Percentiles rank a stretch among this genome's conserved stretches.
Evolutionary conservation across 306 rosid genomes (phyloP).

Genomic region (Medicago ruthenica): DNA sequence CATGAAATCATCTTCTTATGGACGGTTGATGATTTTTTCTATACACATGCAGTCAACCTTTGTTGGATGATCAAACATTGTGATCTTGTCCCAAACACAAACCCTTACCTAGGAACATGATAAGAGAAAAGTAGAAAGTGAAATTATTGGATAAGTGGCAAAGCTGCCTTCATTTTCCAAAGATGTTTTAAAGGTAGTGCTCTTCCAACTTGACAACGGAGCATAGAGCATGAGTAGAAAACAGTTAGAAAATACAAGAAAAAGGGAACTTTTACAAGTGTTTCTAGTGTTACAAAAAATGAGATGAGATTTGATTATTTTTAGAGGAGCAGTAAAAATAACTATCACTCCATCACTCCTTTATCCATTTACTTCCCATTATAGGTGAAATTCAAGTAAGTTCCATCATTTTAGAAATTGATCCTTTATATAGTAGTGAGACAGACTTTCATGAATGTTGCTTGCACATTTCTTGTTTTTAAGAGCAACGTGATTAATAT

Average conservation of each 20-base stretch:
- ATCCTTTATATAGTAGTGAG: no score
- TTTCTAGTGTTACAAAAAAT: slow-evolving; percentile 4
- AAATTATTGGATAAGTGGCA: slow-evolving; percentile 42
- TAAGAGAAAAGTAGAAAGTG: slow-evolving; percentile 39
- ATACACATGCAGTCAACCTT: slow-evolving; percentile 41
- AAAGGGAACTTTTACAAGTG: background rate
- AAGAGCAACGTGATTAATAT: no score
- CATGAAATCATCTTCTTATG: slow-evolving; percentile 40
- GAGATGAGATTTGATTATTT: background rate
- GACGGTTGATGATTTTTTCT: slow-evolving; percentile 35
- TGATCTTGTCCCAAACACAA: slow-evolving; percentile 37
- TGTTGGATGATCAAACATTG: slow-evolving; percentile 40
- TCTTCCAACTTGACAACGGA: slow-evolving; percentile 42
- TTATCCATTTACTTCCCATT: no score
- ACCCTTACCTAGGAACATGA: slow-evolving; percentile 42
- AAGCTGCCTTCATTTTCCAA: slow-evolving; percentile 47
- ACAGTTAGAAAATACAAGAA: slow-evolving; percentile 8
- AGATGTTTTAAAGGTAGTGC: slow-evolving; percentile 39
- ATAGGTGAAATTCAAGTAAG: no score
- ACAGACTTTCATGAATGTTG: no score
- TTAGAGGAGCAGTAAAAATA: no score
- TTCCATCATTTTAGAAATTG: no score
- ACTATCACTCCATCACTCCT: no score
- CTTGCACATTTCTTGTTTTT: no score
- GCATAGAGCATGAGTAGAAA: slow-evolving; percentile 41